Conservation (phyloP, 192 early-diverging fungal species). For the Entomortierella parvispora region DNA sequence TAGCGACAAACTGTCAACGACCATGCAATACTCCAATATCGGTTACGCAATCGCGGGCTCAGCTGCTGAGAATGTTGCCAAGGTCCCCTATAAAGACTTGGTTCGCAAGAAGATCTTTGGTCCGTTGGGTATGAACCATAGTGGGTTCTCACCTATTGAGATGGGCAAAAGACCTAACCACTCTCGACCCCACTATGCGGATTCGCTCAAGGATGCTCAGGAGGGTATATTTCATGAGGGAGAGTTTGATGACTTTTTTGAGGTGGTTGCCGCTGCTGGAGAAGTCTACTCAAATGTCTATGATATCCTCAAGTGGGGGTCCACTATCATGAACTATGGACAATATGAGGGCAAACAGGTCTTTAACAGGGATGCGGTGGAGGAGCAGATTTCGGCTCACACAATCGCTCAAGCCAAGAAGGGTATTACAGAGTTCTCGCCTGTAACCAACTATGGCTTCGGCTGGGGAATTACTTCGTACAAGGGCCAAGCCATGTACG, state of each 20-base stretch:
- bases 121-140: slow-evolving; percentile 3
- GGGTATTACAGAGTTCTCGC: neutral
- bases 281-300: slow-evolving; percentile 22
- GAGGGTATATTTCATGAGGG: neutral
- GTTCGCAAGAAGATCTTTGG: slow-evolving; percentile 12
- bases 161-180: slow-evolving; percentile 18
- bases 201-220: slow-evolving; percentile 6
- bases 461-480: slow-evolving; percentile 17
- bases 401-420: neutral
- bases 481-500: slow-evolving; percentile 3
- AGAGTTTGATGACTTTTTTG: neutral
- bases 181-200: neutral
- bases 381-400: neutral
- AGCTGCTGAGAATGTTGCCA: slow-evolving; percentile 5
- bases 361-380: slow-evolving; percentile 1
- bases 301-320: slow-evolving; percentile 15
- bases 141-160: neutral
- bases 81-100: slow-evolving; percentile 1
- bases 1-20: neutral
- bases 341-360: slow-evolving; percentile 14
- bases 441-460: slow-evolving; percentile 6
- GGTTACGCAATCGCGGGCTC: slow-evolving; percentile 19
- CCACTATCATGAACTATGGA: slow-evolving; percentile 1
- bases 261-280: slow-evolving; percentile 5
- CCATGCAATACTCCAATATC: slow-evolving; percentile 7